Conservation (phyloP, 345 rosid species). For the Chamaenerion angustifolium region DNA sequence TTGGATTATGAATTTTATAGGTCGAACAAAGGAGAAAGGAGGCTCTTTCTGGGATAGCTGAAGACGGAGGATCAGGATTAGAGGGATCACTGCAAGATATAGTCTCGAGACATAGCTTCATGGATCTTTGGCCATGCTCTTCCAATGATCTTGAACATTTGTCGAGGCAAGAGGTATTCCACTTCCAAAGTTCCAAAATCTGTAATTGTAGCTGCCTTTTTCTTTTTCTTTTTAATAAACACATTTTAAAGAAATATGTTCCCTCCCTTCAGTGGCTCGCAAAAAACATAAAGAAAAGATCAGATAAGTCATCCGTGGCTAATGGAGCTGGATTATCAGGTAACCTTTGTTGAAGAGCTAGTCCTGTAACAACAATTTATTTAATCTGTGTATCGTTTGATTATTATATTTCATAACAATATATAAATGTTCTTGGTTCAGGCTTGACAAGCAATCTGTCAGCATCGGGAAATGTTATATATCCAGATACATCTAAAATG, state of each 20-base stretch:
- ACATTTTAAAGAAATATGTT: slow-evolving; percentile 4
- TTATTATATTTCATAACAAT: slow-evolving; percentile 6
- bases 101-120: slow-evolving; percentile 71
- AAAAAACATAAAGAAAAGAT: slow-evolving; percentile 56
- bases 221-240: neutral
- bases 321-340: slow-evolving; percentile 37
- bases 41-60: slow-evolving; percentile 59
- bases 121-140: slow-evolving; percentile 95
- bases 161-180: slow-evolving; percentile 76
- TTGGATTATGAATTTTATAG: slow-evolving; percentile 17
- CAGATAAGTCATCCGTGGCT: slow-evolving; percentile 39
- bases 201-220: neutral
- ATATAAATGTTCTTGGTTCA: slow-evolving; percentile 8
- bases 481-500: slow-evolving; percentile 65
- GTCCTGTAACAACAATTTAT: slow-evolving; percentile 1
- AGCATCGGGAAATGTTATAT: slow-evolving; percentile 33
- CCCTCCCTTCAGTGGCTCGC: slow-evolving; percentile 47
- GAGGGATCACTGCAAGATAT: slow-evolving; percentile 71
- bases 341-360: slow-evolving; percentile 10
- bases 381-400: slow-evolving; percentile 4
- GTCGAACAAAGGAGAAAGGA: slow-evolving; percentile 94
- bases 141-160: slow-evolving; percentile 74
- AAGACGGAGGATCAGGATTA: slow-evolving; percentile 46
- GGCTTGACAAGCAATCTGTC: slow-evolving; percentile 23
- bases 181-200: neutral